Percentiles rank a stretch among this genome's conserved stretches.
These are phyloP conservation scores for Debaryomyces tyrocola DNA, from an alignment of 805 yeast species.

Conservation along the genomic window DNA sequence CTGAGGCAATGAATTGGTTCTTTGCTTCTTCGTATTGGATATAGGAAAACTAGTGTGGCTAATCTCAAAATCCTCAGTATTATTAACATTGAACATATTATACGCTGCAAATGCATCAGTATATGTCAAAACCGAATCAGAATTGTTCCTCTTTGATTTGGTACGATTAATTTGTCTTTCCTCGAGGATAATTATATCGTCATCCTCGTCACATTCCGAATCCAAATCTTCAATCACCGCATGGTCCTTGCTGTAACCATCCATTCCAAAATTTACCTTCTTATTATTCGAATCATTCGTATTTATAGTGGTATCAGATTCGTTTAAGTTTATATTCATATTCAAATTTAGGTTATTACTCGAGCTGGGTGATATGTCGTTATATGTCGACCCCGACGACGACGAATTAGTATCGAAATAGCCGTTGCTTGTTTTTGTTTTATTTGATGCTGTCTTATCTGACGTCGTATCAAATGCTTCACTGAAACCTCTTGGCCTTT, in stretches of 20 bases:
- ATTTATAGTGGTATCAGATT: slow-evolving; percentile 5
- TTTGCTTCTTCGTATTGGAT: slow-evolving; percentile 29
- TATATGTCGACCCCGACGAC: slow-evolving; percentile 9
- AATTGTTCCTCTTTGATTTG: slow-evolving; percentile 27
- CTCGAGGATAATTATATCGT: slow-evolving; percentile 37
- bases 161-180: slow-evolving; percentile 24
- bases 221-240: slow-evolving; percentile 6
- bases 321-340: slow-evolving; percentile 2
- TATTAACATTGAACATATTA: slow-evolving; percentile 43
- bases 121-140: slow-evolving; percentile 34
- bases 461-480: slow-evolving; percentile 30
- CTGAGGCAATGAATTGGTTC: slow-evolving; percentile 46
- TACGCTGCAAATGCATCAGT: slow-evolving; percentile 45
- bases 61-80: slow-evolving; percentile 8
- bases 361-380: slow-evolving; percentile 7
- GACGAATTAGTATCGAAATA: slow-evolving; percentile 10
- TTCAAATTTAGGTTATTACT: slow-evolving; percentile 4
- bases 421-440: slow-evolving; percentile 9
- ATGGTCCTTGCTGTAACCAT: slow-evolving; percentile 20
- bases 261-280: slow-evolving; percentile 2
- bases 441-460: slow-evolving; percentile 1
- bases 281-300: not conserved
- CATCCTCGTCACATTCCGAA: slow-evolving; percentile 26
- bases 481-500: slow-evolving; percentile 47
- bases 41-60: slow-evolving; percentile 1